Evolutionary conservation across 1,284 basidiomycete genomes (phyloP).

Genomic region (Leccinum pallidistipes): DNA sequence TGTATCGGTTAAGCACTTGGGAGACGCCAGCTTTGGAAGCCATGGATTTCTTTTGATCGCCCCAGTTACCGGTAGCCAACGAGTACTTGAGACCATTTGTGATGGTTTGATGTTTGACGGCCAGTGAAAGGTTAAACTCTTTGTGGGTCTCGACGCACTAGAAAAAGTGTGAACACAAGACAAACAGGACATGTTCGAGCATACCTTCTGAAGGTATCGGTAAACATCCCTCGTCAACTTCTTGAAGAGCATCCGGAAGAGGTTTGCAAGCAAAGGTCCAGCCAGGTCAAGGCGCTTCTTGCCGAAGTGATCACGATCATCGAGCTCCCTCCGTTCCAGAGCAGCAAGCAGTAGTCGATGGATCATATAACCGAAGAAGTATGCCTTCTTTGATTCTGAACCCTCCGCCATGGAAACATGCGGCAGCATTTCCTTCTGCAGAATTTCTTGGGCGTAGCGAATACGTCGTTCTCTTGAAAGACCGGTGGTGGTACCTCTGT

Average conservation of each 20-base stretch:
- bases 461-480: conserved; percentile 91
- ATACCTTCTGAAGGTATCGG: conserved; percentile 93
- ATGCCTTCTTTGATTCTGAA: conserved; percentile 97
- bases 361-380: conserved; percentile 99
- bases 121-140: conserved; percentile 90
- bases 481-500: conserved; percentile 94
- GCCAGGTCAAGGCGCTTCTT: conserved; percentile 98
- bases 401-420: conserved; percentile 97
- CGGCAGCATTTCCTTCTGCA: conserved; percentile 98
- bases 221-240: conserved; percentile 98
- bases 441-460: conserved; percentile 95
- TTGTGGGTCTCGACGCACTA: conserved; percentile 97
- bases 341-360: conserved; percentile 94
- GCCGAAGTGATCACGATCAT: conserved; percentile 99
- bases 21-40: conserved; percentile 98
- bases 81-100: conserved; percentile 99
- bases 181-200: conserved; percentile 13
- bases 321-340: conserved; percentile 91
- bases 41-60: conserved; percentile 98
- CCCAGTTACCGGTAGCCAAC: conserved; percentile 99
- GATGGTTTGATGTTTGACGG: conserved; percentile 96
- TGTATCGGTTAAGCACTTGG: conserved; percentile 98
- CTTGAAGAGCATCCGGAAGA: conserved; percentile 98
- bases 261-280: conserved; percentile 90
- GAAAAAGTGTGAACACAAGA: conserved; percentile 4